Evolutionary conservation across 2,329 filamentous ascomycete genomes (phyloP).

Genomic region (Ceratocystis destructans): DNA sequence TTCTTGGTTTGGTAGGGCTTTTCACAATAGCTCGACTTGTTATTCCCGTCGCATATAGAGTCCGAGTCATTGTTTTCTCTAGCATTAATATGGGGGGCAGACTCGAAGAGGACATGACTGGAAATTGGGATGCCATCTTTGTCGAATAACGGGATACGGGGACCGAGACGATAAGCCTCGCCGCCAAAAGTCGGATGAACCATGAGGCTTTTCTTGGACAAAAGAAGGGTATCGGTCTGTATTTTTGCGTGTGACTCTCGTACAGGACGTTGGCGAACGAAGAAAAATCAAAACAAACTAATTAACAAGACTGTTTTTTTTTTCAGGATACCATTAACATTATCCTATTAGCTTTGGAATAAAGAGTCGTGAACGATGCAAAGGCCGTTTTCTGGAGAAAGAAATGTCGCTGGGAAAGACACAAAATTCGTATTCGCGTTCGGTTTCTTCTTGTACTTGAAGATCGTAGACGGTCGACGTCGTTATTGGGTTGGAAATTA

Average conservation of each 20-base stretch:
- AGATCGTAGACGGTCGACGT: constrained; percentile 9
- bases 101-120: constrained; percentile 13
- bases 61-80: constrained; percentile 3
- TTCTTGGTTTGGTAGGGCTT: constrained; percentile 42
- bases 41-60: constrained; percentile 12
- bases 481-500: constrained; percentile 1
- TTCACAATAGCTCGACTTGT: constrained; percentile 35
- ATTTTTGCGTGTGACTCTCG: background rate
- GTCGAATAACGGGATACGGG: constrained; percentile 8
- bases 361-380: background rate
- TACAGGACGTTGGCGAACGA: background rate
- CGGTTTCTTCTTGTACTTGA: background rate
- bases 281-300: background rate
- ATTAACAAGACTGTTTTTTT: too few species aligned
- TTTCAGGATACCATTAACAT: background rate
- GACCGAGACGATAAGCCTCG: constrained; percentile 12
- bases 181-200: background rate
- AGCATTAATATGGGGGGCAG: background rate
- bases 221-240: background rate
- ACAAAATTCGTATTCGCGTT: background rate
- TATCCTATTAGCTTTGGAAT: background rate
- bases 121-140: background rate
- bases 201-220: background rate
- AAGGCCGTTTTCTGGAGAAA: background rate
- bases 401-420: background rate